A percentile compares a stretch with the other conserved stretches of the same genome.
Conservation (phyloP, 257 asterid genomes). For the Linderniella brevidens region DNA sequence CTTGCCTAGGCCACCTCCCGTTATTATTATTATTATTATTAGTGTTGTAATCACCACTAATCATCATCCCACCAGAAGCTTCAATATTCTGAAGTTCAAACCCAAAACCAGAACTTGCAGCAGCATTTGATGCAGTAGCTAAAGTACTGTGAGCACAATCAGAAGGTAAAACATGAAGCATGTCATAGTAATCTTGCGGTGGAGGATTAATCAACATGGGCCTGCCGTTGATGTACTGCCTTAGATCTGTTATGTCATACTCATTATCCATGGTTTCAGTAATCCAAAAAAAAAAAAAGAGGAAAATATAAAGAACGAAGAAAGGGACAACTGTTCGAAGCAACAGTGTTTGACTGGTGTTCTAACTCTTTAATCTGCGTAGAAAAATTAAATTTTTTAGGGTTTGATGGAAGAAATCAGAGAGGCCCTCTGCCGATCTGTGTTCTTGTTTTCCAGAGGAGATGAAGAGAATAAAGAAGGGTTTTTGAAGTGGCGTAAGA, state of each 20-base stretch:
- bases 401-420: no score
- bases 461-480: no score
- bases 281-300: no score
- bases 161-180: conserved; percentile 41
- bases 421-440: no score
- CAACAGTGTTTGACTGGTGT: no score
- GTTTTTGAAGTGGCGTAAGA: no score
- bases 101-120: conserved; percentile 18
- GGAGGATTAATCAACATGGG: conserved; percentile 31
- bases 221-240: conserved; percentile 42
- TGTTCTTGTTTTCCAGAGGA: no score
- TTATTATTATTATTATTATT: conserved; percentile 1
- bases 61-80: conserved; percentile 15
- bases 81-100: conserved; percentile 26
- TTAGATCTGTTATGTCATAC: conserved; percentile 54
- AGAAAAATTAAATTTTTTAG: no score
- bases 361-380: no score
- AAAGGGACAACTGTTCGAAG: not conserved
- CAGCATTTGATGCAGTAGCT: conserved; percentile 5
- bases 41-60: no score
- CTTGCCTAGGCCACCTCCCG: conserved; percentile 95
- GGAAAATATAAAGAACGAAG: no score
- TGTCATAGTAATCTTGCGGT: conserved; percentile 40
- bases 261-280: conserved; percentile 43
- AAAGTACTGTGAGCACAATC: conserved; percentile 18